These are phyloP conservation scores for Toxicodendron radicans DNA, from an alignment of 345 rosid genomes.

Conservation along the genomic window DNA sequence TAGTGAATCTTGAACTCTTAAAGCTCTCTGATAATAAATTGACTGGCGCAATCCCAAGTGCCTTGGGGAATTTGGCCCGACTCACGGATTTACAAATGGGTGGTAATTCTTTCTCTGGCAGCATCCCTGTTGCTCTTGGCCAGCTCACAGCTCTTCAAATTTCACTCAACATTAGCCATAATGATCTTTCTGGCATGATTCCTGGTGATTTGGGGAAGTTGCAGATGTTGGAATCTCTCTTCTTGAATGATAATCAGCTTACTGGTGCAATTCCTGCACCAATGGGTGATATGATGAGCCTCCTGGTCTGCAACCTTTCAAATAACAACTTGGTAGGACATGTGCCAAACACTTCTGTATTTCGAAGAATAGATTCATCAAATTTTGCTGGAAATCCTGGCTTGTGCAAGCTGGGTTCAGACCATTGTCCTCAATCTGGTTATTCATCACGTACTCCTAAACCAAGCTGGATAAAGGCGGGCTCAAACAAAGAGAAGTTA, in stretches of 20 bases:
- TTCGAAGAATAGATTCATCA: slow-evolving; percentile 61
- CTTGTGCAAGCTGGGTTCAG: slow-evolving; percentile 46
- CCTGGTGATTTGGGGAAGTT: slow-evolving; percentile 71
- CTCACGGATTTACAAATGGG: slow-evolving; percentile 88
- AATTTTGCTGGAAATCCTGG: slow-evolving; percentile 70
- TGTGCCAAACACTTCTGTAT: slow-evolving; percentile 58
- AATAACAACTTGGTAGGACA: slow-evolving; percentile 67
- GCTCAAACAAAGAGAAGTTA: slow-evolving; percentile 38
- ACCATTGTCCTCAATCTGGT: slow-evolving; percentile 32
- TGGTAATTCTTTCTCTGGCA: slow-evolving; percentile 63
- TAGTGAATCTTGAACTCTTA: slow-evolving; percentile 69
- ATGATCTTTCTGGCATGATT: slow-evolving; percentile 60
- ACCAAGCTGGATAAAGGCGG: slow-evolving; percentile 35
- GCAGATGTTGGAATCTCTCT: slow-evolving; percentile 70
- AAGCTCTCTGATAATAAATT: slow-evolving; percentile 72
- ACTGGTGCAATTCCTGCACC: slow-evolving; percentile 67
- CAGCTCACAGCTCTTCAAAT: slow-evolving; percentile 70
- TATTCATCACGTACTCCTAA: slow-evolving; percentile 30
- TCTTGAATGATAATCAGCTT: slow-evolving; percentile 70
- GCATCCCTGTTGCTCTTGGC: slow-evolving; percentile 64
- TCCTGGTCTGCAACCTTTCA: slow-evolving; percentile 76
- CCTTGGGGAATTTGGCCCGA: slow-evolving; percentile 60
- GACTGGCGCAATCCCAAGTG: slow-evolving; percentile 53
- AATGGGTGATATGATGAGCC: slow-evolving; percentile 69
- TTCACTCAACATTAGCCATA: slow-evolving; percentile 78